Conservation (phyloP, 2,329 filamentous ascomycete genomes). For the Ustilaginoidea virens region DNA sequence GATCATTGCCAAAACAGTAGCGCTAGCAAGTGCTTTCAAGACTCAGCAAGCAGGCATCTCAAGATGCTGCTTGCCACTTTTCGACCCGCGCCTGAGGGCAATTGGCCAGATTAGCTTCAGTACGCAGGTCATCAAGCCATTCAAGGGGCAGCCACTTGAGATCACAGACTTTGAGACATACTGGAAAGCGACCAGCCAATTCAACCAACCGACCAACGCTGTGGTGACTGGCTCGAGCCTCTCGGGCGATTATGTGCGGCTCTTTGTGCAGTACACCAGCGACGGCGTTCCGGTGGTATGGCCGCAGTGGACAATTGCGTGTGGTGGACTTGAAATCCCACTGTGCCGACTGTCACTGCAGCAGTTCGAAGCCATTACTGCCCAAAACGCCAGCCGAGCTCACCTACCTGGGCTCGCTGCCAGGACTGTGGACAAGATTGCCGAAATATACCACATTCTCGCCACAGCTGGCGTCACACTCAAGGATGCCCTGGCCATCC, state of each 20-base stretch:
- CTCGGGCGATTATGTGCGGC: slow-evolving; percentile 83
- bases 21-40: slow-evolving; percentile 74
- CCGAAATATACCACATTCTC: slow-evolving; percentile 55
- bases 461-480: slow-evolving; percentile 67
- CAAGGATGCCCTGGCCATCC: slow-evolving; percentile 54
- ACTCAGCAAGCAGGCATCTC: slow-evolving; percentile 53
- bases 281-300: slow-evolving; percentile 80
- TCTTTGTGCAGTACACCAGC: slow-evolving; percentile 83
- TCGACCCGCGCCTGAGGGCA: slow-evolving; percentile 77
- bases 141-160: slow-evolving; percentile 79
- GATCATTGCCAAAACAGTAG: slow-evolving; percentile 90
- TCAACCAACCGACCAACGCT: slow-evolving; percentile 65
- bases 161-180: slow-evolving; percentile 98
- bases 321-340: slow-evolving; percentile 65
- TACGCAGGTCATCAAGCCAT: slow-evolving; percentile 93
- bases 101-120: slow-evolving; percentile 92
- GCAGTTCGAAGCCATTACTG: slow-evolving; percentile 47
- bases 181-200: slow-evolving; percentile 94
- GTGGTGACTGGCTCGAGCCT: slow-evolving; percentile 90
- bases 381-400: slow-evolving; percentile 23
- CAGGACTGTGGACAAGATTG: slow-evolving; percentile 38
- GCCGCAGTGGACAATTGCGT: slow-evolving; percentile 66
- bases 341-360: slow-evolving; percentile 63
- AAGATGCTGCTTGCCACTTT: slow-evolving; percentile 72
- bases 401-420: slow-evolving; percentile 26